Evolutionary conservation across 306 rosid genomes (phyloP).

Genomic region (Clitoria ternatea): DNA sequence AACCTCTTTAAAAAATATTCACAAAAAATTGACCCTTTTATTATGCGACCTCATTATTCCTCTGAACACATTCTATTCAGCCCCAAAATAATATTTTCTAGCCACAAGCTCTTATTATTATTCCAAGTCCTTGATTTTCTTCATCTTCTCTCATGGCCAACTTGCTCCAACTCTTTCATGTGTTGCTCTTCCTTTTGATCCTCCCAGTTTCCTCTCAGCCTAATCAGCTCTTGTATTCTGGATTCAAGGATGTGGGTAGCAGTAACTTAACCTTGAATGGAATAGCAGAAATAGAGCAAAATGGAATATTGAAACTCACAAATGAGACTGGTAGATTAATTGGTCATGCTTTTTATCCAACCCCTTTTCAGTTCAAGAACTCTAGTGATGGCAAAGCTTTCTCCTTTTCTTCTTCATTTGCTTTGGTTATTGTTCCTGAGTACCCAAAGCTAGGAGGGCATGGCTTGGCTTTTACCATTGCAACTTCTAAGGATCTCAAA

Average conservation of each 20-base stretch:
- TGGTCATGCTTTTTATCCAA: conserved; percentile 52
- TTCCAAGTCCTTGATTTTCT: neutral
- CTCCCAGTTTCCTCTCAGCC: conserved; percentile 38
- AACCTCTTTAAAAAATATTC: neutral
- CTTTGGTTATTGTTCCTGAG: conserved; percentile 55
- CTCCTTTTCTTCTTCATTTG: conserved; percentile 70
- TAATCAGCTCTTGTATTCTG: conserved; percentile 40
- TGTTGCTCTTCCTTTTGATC: conserved; percentile 23
- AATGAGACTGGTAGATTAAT: conserved; percentile 46
- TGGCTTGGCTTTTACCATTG: conserved; percentile 68
- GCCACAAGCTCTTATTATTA: neutral
- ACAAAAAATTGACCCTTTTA: neutral
- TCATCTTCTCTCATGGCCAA: conserved; percentile 28
- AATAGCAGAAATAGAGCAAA: conserved; percentile 38
- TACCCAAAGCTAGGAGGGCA: conserved; percentile 74
- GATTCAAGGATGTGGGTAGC: conserved; percentile 40
- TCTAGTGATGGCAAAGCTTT: conserved; percentile 39
- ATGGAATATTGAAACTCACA: conserved; percentile 55
- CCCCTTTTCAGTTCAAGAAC: conserved; percentile 53
- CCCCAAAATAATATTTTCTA: neutral
- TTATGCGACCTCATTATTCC: no score
- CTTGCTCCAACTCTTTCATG: conserved; percentile 22
- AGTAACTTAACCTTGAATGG: conserved; percentile 51
- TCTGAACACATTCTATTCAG: neutral
- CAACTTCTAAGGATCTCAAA: conserved; percentile 40